phyloP scores from a whole-genome alignment of 2,329 filamentous ascomycete genomes.

The Talaromyces marneffei region DNA sequence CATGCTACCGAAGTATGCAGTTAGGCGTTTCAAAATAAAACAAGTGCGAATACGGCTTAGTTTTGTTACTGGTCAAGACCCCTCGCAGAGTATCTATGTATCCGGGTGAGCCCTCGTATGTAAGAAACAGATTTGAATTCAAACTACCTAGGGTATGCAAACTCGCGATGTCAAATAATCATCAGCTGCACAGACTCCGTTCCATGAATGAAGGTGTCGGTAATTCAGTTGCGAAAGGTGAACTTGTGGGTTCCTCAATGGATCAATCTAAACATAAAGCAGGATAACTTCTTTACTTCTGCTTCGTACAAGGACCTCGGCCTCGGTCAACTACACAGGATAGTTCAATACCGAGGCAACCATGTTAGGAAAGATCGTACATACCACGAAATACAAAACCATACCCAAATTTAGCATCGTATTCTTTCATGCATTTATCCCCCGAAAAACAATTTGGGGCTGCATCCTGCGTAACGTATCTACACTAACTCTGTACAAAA shows the following conservation, averaged over 20 bases:
- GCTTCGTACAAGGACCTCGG: too few relatives aligned
- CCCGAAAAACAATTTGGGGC: not conserved
- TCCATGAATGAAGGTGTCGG: not conserved
- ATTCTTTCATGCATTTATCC: not conserved
- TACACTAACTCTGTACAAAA: not conserved
- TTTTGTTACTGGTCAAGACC: not conserved
- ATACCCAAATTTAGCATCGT: not conserved
- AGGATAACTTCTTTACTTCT: too few relatives aligned
- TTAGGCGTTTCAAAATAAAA: not conserved
- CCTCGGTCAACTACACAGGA: not conserved
- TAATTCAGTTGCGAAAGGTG: too few relatives aligned
- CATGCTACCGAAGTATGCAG: not conserved
- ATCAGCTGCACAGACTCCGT: not conserved
- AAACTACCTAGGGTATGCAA: not conserved
- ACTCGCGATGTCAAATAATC: not conserved
- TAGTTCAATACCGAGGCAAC: not conserved
- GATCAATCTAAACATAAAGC: too few relatives aligned
- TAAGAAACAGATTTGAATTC: not conserved
- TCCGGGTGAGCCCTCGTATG: not conserved
- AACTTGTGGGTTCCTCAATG: too few relatives aligned
- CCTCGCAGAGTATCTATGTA: not conserved
- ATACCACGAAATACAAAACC: not conserved
- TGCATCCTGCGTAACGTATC: not conserved
- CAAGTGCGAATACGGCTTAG: not conserved
- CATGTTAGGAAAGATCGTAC: not conserved